Evolutionary conservation across 768 basidiomycete genomes (phyloP), one percentile per base, ranked within the genome.

Genomic region (Suillus placidus): DNA sequence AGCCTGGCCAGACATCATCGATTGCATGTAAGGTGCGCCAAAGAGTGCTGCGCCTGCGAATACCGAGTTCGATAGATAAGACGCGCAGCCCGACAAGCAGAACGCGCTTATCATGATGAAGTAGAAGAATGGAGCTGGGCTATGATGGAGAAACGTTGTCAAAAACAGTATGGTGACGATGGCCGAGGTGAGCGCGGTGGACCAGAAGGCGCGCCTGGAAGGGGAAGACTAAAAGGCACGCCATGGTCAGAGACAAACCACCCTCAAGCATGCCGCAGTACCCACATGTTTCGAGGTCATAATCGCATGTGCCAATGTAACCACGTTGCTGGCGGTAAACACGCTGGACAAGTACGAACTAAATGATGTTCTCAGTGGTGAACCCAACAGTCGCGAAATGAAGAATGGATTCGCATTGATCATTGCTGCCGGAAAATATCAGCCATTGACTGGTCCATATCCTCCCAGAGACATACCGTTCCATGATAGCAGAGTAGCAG

Each of bases 341-440:
- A 83, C 79, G 7, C 84, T 84, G 10, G 90, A 84, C 56, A 92
- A 79, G 71, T 87, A 91, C 13, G 91, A 90, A 63, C 83, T 81
- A 68, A 93, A 91, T 10, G 86, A 84, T 18, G 82, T 73, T 64
- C 83, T 80, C 23, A 90, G 70, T 0, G 86, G 74, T 3, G 92
- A 90, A 23, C 81, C 83, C 12, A 79, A 82, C 43, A 97, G 76
- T 63, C 92, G 83, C 0, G 91, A 86, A 38, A 90, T 74, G 74
- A 97, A 93, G 74, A 90, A 94, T 0, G 94, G 88, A 56, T 88
- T 88, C 0, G 91, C 93, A 38, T 93, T 97, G 32, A 97, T 95
- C 72, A 95, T 80, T 1, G 89, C 95, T 97, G 64, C 26, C 8
- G 23, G 30, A 30, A n/a, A 18, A 43, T 60, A 10, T 62, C 66